Base-by-base conservation (phyloP, 225 moss, liverwort and hornwort genomes). In the Anthoceros angustus region DNA sequence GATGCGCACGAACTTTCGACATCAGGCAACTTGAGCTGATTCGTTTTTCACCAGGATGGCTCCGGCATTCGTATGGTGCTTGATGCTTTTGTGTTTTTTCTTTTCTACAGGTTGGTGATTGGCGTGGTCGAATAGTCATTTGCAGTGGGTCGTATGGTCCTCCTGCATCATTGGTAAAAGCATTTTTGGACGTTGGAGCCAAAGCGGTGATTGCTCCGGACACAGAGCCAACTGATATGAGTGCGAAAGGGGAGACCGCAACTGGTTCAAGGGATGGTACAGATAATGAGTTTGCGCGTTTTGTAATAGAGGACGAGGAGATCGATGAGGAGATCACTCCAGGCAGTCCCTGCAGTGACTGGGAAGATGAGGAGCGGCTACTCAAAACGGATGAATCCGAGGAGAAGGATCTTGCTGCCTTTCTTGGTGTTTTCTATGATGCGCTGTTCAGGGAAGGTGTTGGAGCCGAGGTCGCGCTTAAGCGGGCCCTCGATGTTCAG, bases 181-280 rank as follows among this genome's bases (percentile, higher is more conserved):
- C 92, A 41, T 92, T 98, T 69, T 60, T 98, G 75, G 98, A 98
- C 62, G 82, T 85, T 25, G 98, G 92, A 83, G 92, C 98, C 0
- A 98, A 98, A 82, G 98, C 98, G 21, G 81, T 98, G 7, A 80
- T 98, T 68, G 85, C 84, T 32, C 86, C 98, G 41, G 74, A 78
- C 26, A 67, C 76, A 10, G 92, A 98, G 72, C 87, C 79, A 43
- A 66, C 80, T 24, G 86, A 78, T 25, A 41, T 62, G 23, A 72
- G 70, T 14, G 40, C 68, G 6, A 73, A 65, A 25, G 91, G 79
- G 40, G 84, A 82, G 39, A 61, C 64, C 73, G 71, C 74, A 16
- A 79, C 74, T 4, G 78, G 85, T 5, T 77, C 76, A 65, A 70
- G 50, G 62, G 71, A 78, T 43, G 72, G 71, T 9, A 18, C n/a